Conservation (phyloP, 1,284 basidiomycete species). For the Puccinia horiana region DNA sequence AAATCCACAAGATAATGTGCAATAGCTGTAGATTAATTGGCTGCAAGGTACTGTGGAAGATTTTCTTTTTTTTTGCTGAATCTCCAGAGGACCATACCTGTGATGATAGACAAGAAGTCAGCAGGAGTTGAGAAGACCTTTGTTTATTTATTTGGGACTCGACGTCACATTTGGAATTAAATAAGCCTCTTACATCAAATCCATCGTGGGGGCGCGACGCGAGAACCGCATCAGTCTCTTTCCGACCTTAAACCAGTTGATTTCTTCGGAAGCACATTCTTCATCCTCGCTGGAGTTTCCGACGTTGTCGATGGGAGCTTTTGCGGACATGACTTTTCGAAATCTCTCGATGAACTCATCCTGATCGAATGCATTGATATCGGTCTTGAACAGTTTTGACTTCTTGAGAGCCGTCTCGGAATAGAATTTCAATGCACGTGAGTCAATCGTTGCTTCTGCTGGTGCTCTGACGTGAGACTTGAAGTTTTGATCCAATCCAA, state of each 20-base stretch:
- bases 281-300: slow-evolving; percentile 60
- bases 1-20: no score
- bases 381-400: slow-evolving; percentile 80
- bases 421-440: slow-evolving; percentile 53
- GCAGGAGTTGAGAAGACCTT: neutral
- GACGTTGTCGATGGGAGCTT: slow-evolving; percentile 55
- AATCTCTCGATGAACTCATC: slow-evolving; percentile 77
- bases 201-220: slow-evolving; percentile 35
- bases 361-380: slow-evolving; percentile 75
- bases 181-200: slow-evolving; percentile 30
- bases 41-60: no score
- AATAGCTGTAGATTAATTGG: no score
- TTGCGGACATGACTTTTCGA: slow-evolving; percentile 71
- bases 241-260: slow-evolving; percentile 41
- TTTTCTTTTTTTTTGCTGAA: slow-evolving; percentile 38
- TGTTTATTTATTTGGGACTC: neutral
- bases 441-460: slow-evolving; percentile 56
- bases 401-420: slow-evolving; percentile 64
- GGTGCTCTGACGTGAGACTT: slow-evolving; percentile 51
- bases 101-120: neutral
- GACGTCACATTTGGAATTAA: no score
- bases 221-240: slow-evolving; percentile 36
- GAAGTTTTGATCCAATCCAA: slow-evolving; percentile 21
- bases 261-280: slow-evolving; percentile 53
- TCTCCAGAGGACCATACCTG: slow-evolving; percentile 44